Percentiles rank a stretch among this genome's conserved stretches.
Conservation (phyloP, 169 alveolate genomes). For the Eimeria falciformis region DNA sequence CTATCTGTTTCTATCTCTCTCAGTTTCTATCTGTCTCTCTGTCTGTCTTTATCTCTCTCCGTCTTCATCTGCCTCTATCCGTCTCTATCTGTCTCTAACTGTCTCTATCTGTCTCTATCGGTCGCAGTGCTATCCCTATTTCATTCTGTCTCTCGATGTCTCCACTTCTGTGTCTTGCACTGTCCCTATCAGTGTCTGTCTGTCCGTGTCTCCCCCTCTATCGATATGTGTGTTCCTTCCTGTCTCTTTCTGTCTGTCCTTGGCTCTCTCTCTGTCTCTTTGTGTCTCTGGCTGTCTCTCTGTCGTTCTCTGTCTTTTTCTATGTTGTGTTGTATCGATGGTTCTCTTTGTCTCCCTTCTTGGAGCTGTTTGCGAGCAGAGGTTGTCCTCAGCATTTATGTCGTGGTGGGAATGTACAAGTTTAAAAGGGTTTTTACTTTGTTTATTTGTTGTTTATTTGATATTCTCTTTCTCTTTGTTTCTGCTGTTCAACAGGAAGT, state of each 20-base stretch:
- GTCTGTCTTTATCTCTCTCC: not conserved
- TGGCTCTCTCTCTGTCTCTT: not conserved
- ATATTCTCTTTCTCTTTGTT: not conserved
- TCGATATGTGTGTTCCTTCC: too few relatives aligned
- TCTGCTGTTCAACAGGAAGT: slow-evolving; percentile 68
- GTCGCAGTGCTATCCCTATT: too few relatives aligned
- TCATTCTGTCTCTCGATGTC: not conserved
- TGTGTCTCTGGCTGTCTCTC: too few relatives aligned
- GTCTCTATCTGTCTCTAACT: not conserved
- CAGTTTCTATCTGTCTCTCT: not conserved
- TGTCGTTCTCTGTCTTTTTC: too few relatives aligned
- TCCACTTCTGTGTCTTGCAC: not conserved
- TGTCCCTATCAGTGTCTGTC: not conserved
- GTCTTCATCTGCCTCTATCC: not conserved
- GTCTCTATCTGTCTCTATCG: too few relatives aligned
- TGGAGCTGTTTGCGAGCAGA: too few relatives aligned
- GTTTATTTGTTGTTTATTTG: too few relatives aligned
- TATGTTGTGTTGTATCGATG: too few relatives aligned
- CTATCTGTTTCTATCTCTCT: not conserved
- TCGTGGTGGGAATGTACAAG: too few relatives aligned
- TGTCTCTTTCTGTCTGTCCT: too few relatives aligned
- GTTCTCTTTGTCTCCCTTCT: not conserved
- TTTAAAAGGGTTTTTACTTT: too few relatives aligned
- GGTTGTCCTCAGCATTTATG: too few relatives aligned
- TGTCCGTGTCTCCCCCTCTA: not conserved